Conservation (phyloP, 805 yeast species). For the Ascoidea rubescens region DNA sequence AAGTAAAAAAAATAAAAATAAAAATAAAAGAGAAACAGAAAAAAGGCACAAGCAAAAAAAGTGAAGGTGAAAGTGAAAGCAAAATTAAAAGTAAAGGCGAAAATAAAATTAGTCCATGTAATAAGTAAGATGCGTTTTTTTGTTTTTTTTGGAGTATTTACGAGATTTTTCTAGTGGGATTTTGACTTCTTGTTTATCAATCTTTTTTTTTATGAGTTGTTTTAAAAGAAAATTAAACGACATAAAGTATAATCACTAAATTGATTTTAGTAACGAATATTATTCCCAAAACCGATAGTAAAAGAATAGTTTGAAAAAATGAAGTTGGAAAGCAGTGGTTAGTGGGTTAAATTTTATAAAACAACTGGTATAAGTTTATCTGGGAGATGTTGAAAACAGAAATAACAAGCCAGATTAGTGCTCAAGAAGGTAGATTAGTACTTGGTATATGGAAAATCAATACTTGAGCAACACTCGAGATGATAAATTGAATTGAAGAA, state of each 20-base stretch:
- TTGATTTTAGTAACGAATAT: not conserved
- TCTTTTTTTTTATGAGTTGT: not conserved
- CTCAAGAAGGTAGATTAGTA: conserved; percentile 1
- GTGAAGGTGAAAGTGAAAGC: too few relatives aligned
- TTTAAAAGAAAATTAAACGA: not conserved
- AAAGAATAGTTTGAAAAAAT: not conserved
- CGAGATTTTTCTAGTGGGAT: too few relatives aligned
- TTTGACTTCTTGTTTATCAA: too few relatives aligned
- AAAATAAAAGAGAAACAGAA: not conserved
- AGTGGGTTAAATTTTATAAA: not conserved
- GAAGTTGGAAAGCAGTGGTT: not conserved
- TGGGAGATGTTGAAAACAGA: conserved; percentile 3
- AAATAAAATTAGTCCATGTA: not conserved
- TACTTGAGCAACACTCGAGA: too few relatives aligned
- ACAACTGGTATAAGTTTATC: not conserved
- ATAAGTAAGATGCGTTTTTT: too few relatives aligned
- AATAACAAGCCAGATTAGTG: not conserved
- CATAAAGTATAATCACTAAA: not conserved
- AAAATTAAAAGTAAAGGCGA: not conserved
- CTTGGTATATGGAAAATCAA: conserved; percentile 1
- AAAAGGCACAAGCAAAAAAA: not conserved
- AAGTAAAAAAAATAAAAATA: too few relatives aligned
- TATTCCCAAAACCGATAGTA: not conserved
- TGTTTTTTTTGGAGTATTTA: too few relatives aligned
- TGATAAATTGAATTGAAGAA: too few relatives aligned